Evolutionary conservation across 2,329 filamentous ascomycete genomes (phyloP).

Genomic region (Ceratocystis colombiana): DNA sequence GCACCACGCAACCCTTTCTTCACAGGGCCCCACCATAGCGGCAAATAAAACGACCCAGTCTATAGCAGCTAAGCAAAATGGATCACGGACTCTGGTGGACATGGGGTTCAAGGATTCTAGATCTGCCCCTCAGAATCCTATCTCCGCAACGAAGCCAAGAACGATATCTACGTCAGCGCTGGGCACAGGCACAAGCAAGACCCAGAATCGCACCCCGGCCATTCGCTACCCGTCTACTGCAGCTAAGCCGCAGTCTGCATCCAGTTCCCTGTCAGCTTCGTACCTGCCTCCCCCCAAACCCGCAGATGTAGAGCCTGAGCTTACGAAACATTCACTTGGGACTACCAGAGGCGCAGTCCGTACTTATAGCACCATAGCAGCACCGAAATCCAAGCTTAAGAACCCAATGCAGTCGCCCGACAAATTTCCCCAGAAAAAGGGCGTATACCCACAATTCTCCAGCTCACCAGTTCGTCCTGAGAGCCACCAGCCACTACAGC

Average conservation of each 20-base stretch:
- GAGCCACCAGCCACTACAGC: slow-evolving; percentile 7
- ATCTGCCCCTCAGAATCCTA: background rate
- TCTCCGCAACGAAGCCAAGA: background rate
- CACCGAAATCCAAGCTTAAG: slow-evolving; percentile 24
- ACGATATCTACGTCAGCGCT: background rate
- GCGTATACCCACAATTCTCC: slow-evolving; percentile 48
- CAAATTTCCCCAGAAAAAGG: slow-evolving; percentile 27
- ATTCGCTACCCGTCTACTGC: background rate
- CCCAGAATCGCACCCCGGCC: background rate
- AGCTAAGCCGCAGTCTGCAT: background rate
- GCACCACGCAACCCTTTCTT: slow-evolving; percentile 34
- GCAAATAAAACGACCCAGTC: slow-evolving; percentile 22
- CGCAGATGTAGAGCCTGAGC: slow-evolving; percentile 29
- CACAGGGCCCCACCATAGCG: slow-evolving; percentile 29
- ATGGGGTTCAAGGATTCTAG: background rate
- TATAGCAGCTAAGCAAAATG: background rate
- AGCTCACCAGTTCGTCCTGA: slow-evolving; percentile 43
- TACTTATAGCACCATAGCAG: background rate
- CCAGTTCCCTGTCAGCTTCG: background rate
- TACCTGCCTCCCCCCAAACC: slow-evolving; percentile 16
- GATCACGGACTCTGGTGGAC: background rate
- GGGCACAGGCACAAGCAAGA: too few species aligned
- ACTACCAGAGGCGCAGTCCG: background rate
- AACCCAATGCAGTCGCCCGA: background rate
- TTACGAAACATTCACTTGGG: slow-evolving; percentile 37